Evolutionary conservation across 352 stramenopile genomes (phyloP).

Genomic region (Pythium angustatum): DNA sequence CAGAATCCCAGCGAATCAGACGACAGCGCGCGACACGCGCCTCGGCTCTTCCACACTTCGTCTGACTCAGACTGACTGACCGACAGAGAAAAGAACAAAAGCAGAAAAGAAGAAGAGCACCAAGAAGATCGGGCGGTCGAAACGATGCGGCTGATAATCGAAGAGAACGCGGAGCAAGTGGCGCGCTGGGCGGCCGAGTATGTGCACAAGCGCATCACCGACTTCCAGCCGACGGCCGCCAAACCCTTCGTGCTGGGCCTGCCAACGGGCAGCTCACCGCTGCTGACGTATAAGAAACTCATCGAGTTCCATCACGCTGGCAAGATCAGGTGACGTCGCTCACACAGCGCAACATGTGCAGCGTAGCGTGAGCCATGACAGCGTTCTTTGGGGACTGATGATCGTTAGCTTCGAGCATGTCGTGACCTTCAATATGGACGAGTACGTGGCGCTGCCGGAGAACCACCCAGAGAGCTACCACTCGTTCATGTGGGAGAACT

Average conservation of each 20-base stretch:
- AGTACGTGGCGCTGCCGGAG: conserved; percentile 80
- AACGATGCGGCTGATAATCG: conserved; percentile 84
- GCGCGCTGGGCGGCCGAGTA: conserved; percentile 83
- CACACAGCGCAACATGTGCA: not conserved
- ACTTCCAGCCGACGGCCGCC: conserved; percentile 72
- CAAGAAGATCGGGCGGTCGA: not conserved
- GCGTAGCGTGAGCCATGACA: conserved; percentile 4
- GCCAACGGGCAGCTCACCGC: conserved; percentile 84
- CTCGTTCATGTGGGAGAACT: conserved; percentile 89
- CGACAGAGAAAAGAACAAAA: not conserved
- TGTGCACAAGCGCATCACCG: conserved; percentile 74
- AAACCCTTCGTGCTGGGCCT: conserved; percentile 86
- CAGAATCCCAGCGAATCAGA: no score
- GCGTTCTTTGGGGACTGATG: not conserved
- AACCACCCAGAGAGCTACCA: conserved; percentile 89
- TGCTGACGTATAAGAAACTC: conserved; percentile 80
- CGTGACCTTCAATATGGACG: conserved; percentile 92
- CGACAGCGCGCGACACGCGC: no score
- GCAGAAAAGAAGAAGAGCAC: not conserved
- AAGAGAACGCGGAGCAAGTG: conserved; percentile 66
- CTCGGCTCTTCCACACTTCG: no score
- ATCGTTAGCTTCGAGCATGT: conserved; percentile 75
- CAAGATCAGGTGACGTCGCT: conserved; percentile 46
- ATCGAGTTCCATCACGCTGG: conserved; percentile 62
- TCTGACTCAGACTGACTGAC: no score